These are phyloP conservation scores for Podospora pseudocomata DNA, from an alignment of 495 filamentous ascomycete species.

Conservation along the genomic window DNA sequence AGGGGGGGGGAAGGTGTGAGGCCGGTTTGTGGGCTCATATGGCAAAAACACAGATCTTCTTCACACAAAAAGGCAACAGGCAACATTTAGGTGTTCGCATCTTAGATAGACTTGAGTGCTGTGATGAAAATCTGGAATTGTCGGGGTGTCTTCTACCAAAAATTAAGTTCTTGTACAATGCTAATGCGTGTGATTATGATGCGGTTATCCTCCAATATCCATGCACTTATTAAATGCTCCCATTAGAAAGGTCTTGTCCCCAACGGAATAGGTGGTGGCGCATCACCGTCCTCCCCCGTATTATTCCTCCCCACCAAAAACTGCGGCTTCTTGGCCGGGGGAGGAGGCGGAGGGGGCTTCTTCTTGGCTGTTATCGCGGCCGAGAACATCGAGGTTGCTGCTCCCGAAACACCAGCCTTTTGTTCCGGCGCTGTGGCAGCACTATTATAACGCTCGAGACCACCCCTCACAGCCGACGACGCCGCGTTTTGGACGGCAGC, in stretches of 20 bases:
- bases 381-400: slow-evolving; percentile 3
- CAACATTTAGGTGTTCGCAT: too few species aligned
- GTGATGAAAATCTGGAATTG: too few species aligned
- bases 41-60: background rate
- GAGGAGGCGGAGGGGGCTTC: slow-evolving; percentile 67
- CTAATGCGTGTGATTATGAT: too few species aligned
- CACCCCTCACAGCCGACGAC: too few species aligned
- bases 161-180: too few species aligned
- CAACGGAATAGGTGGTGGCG: slow-evolving; percentile 51
- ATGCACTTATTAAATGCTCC: too few species aligned
- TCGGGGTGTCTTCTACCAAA: too few species aligned
- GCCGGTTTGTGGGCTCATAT: background rate
- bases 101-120: too few species aligned
- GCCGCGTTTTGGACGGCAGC: too few species aligned
- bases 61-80: slow-evolving; percentile 23
- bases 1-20: background rate
- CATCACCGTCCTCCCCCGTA: slow-evolving; percentile 16
- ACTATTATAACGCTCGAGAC: too few species aligned
- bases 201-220: too few species aligned
- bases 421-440: too few species aligned
- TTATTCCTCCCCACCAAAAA: background rate
- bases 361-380: slow-evolving; percentile 27
- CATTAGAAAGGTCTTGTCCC: slow-evolving; percentile 33
- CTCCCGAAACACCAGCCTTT: background rate
- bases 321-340: slow-evolving; percentile 40